phyloP scores from a whole-genome alignment of 2,329 filamentous ascomycete species.

The Calonectria henricotiae region DNA sequence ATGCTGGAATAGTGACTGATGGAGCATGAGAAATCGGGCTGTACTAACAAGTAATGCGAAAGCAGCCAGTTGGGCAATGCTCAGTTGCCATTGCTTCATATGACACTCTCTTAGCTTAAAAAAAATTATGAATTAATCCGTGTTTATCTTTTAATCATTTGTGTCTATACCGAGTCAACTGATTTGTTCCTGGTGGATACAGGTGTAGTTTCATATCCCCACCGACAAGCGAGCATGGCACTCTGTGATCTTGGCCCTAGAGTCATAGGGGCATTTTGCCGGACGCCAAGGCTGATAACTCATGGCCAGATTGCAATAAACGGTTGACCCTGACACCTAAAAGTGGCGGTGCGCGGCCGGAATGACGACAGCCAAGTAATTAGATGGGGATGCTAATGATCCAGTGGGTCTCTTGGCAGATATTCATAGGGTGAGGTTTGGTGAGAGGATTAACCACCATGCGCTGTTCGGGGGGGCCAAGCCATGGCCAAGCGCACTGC shows the following conservation, averaged over 20 bases:
- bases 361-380: not conserved
- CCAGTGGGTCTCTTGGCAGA: not conserved
- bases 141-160: not conserved
- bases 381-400: constrained; percentile 2
- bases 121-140: not conserved
- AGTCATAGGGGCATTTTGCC: not conserved
- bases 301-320: not conserved
- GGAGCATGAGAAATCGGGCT: not conserved
- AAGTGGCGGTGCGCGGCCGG: not conserved
- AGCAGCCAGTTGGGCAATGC: not conserved
- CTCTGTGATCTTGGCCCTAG: not conserved
- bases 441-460: not conserved
- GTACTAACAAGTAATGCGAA: not conserved
- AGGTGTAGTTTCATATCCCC: no score
- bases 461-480: not conserved
- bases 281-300: not conserved
- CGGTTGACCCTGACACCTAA: not conserved
- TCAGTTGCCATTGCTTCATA: not conserved
- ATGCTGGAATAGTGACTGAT: not conserved
- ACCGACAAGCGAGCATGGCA: not conserved
- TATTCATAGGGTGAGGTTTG: not conserved
- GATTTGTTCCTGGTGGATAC: no score
- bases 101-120: not conserved
- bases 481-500: not conserved
- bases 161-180: no score